Evolutionary conservation across 768 basidiomycete species (phyloP).

Genomic region (Piloderma croceum): DNA sequence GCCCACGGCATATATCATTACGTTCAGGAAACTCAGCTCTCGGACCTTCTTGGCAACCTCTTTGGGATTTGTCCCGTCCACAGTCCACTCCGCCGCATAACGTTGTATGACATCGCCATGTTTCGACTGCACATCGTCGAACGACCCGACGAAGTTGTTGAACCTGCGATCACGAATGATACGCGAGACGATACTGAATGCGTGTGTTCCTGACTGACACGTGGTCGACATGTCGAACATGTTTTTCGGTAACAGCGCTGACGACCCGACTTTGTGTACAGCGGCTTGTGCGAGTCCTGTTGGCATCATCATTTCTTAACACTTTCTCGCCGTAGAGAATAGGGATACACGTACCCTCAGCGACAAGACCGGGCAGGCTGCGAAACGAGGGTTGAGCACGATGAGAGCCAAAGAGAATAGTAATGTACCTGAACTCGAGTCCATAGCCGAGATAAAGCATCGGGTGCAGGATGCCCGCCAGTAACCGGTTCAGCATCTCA

Average conservation of each 20-base stretch:
- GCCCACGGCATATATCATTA: conserved; percentile 50
- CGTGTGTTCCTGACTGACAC: conserved; percentile 31
- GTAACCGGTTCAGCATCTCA: conserved; percentile 13
- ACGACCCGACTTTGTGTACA: conserved; percentile 36
- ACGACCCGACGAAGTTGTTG: conserved; percentile 11
- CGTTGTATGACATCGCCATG: not conserved
- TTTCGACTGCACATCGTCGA: not conserved
- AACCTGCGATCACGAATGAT: conserved; percentile 47
- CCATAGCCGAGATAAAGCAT: conserved; percentile 14
- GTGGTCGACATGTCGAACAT: too few relatives aligned
- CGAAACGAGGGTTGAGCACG: too few relatives aligned
- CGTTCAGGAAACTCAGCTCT: conserved; percentile 53
- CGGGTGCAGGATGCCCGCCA: conserved; percentile 11
- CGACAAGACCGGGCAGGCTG: conserved; percentile 49
- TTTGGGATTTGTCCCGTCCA: not conserved
- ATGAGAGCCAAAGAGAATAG: too few relatives aligned
- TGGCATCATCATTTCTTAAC: too few relatives aligned
- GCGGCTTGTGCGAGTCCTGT: conserved; percentile 54
- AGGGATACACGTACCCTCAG: too few relatives aligned
- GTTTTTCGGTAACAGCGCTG: conserved; percentile 28
- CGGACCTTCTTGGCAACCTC: conserved; percentile 40
- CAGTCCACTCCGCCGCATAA: conserved; percentile 1
- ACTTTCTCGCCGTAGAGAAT: too few relatives aligned
- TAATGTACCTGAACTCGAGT: conserved; percentile 58
- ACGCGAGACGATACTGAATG: conserved; percentile 48